Conservation (phyloP, 2,329 filamentous ascomycete genomes). For the Aspergillus sp. region DNA sequence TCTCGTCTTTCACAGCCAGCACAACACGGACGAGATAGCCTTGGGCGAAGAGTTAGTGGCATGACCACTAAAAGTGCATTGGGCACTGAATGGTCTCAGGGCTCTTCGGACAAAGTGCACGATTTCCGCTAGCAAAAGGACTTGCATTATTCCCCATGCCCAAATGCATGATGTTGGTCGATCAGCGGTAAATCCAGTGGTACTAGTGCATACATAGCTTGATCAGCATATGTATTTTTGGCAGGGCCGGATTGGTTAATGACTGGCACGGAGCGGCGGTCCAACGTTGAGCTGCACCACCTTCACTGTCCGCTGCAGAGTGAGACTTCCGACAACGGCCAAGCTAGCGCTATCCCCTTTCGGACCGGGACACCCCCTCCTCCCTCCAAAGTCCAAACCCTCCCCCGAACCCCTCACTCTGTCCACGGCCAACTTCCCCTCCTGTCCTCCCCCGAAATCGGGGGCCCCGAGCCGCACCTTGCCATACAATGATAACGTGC, state of each 20-base stretch:
- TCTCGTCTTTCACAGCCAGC: not conserved
- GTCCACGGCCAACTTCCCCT: conserved; percentile 2
- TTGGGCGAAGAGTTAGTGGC: conserved; percentile 12
- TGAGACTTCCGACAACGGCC: conserved; percentile 32
- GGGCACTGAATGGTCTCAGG: conserved; percentile 9
- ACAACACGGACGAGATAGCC: not conserved
- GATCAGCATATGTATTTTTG: conserved; percentile 20
- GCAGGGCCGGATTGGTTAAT: conserved; percentile 16
- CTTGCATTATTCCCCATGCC: conserved; percentile 23
- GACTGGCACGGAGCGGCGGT: conserved; percentile 25
- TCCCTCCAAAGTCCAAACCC: conserved; percentile 10
- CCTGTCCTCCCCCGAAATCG: conserved; percentile 29
- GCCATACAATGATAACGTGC: not conserved
- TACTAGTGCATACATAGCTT: conserved; percentile 15
- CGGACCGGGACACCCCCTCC: conserved; percentile 18
- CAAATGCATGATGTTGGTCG: conserved; percentile 14
- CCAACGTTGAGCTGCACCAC: not conserved
- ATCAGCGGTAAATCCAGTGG: conserved; percentile 12
- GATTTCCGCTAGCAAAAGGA: conserved; percentile 14
- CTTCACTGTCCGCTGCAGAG: conserved; percentile 10
- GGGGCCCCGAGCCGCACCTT: conserved; percentile 20
- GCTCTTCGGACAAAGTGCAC: conserved; percentile 4
- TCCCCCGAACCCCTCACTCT: conserved; percentile 2
- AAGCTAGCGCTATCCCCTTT: conserved; percentile 22
- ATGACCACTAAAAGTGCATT: conserved; percentile 11